Evolutionary conservation across 352 stramenopile genomes (phyloP), one percentile per base, ranked within the genome.

Genomic region (Phytophthora pisi): DNA sequence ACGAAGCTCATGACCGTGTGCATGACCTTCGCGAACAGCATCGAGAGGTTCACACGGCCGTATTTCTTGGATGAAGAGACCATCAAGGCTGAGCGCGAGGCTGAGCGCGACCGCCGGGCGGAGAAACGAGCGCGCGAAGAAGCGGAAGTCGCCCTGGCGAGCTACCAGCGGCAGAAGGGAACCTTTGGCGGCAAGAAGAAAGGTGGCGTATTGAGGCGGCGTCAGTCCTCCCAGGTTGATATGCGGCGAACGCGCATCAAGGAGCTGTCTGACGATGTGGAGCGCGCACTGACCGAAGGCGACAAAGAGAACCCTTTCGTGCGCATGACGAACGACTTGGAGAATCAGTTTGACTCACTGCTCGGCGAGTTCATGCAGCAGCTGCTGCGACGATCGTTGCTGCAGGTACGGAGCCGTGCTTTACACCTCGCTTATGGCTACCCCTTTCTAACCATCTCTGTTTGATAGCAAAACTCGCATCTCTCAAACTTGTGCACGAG

Each of bases 1-100:
- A 97, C 93, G 8, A 98, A 97, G 70, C 82, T 99, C 53, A 97
- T 99, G 93, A 98, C 91, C 11, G 97, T 98, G 15, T 99, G 97
- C 68, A 86, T 98, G 40, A 81, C 92, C 1, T 99, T 99, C 60
- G 91, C 93, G 1, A 95, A 98, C 55, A 94, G 97, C 65, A 98
- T 99, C 40, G 95, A 98, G 51, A 75, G 74, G 7, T 97, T 99
- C 62, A 95, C 78, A 16, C 82, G 76, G 3, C 89, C 84, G 6
- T 96, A 93, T 47, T 82, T 90, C 15, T 38, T 96, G 46, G 90
- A 96, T 54, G 88, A 96, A 75, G 88, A 96, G 57, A 90, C 85
- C 0, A 96, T 95, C 66, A 95, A 93, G 42, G 82, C 76, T 8
- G 88, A 95, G 57, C 78, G 86, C 9, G 89, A 96, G 36, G 83